Base-by-base conservation (phyloP, 2,329 filamentous ascomycete genomes). In the Eutypa lata region DNA sequence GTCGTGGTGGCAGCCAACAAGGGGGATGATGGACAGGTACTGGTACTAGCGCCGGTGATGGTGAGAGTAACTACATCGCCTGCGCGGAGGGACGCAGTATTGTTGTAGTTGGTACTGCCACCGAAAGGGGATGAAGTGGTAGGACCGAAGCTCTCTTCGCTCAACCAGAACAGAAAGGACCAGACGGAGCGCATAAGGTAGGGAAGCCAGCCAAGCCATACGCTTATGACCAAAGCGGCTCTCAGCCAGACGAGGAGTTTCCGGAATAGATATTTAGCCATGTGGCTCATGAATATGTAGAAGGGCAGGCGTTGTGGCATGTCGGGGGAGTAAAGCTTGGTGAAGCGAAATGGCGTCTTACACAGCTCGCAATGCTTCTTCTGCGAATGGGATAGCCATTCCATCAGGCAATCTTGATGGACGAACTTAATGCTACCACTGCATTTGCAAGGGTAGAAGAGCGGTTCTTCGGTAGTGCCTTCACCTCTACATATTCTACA, bases 341-440 rank as follows among this genome's bases (percentile, higher is more conserved):
- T 99, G 76, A 99, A 99, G 55, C 91, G 89, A 68, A 97, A 99
- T 0, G 92, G 87, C 2, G 94, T 99, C 76, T 99, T 99, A 84
- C 94, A 99, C 35, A 99, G 86, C 76, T 99, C 94, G 79, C 95
- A 99, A 77, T 99, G 90, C 72, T 97, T 97, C 82, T 99, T 99
- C 70, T 99, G 92, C 2, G 94, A 97, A 72, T 99, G 95, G 48
- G 91, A 93, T 21, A 99, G 80, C 94, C 94, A 99, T 73, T 97
- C 92, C 88, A 99, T 96, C 72, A 99, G 76, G 70, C 94, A 99
- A 69, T 95, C 90, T 73, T 99, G 94, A 71, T 99, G 94, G 56
- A 99, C 94, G 66, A 89, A 96, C 76, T 96, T 97, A 76, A 99
- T 99, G 74, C 93, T 97, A 53, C 94, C 94, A 68, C 91, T 97